Conservation (phyloP, 2,329 filamentous ascomycete species). For the Zymoseptoria ardabiliae region DNA sequence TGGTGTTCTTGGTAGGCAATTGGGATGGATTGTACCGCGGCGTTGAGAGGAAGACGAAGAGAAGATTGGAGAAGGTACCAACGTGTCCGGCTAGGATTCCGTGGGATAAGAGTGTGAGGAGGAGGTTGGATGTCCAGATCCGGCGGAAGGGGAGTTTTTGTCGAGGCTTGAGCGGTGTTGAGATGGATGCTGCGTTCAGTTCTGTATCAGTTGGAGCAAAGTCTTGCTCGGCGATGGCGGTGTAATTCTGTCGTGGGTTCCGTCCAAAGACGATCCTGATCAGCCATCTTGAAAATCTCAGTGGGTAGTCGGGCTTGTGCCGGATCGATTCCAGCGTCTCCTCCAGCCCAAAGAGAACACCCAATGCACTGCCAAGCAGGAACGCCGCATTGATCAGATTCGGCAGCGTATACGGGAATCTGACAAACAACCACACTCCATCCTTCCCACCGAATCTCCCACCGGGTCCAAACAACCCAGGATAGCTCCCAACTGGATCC, state of each 20-base stretch:
- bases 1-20: slow-evolving; percentile 22
- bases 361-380: slow-evolving; percentile 47
- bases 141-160: slow-evolving; percentile 38
- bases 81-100: slow-evolving; percentile 42
- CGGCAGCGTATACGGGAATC: slow-evolving; percentile 62
- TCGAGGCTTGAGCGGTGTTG: slow-evolving; percentile 5
- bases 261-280: slow-evolving; percentile 28
- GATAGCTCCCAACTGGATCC: slow-evolving; percentile 57
- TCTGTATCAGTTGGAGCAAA: slow-evolving; percentile 17
- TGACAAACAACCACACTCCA: slow-evolving; percentile 56
- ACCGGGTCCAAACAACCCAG: slow-evolving; percentile 54
- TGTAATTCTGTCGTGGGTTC: slow-evolving; percentile 16
- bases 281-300: slow-evolving; percentile 35
- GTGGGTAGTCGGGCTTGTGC: slow-evolving; percentile 35
- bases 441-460: slow-evolving; percentile 49
- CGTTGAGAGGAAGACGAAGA: slow-evolving; percentile 44
- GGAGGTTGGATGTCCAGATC: slow-evolving; percentile 42
- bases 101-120: slow-evolving; percentile 38
- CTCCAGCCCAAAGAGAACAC: slow-evolving; percentile 58
- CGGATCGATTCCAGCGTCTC: slow-evolving; percentile 45
- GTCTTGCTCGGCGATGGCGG: slow-evolving; percentile 25
- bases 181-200: background rate
- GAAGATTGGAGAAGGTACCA: slow-evolving; percentile 43
- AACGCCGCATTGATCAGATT: slow-evolving; percentile 60
- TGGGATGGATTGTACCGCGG: slow-evolving; percentile 34